Evolutionary conservation across 495 filamentous ascomycete species (phyloP).

Genomic region (Neurospora sp.): DNA sequence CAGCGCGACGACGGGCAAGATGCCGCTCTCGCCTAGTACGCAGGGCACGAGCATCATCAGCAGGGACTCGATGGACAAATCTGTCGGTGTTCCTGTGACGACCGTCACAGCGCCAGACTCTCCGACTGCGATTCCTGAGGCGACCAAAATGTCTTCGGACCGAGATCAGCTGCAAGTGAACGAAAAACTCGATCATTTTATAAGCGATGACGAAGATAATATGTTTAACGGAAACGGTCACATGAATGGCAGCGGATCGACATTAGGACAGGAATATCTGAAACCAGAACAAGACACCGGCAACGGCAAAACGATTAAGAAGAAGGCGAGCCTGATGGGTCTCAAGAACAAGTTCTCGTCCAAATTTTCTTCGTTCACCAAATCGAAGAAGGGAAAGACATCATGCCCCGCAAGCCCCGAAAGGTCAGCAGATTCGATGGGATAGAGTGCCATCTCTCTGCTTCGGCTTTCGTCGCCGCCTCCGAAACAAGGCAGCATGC

Average conservation of each 20-base stretch:
- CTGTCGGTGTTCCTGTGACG: slow-evolving; percentile 28
- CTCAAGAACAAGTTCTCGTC: neutral
- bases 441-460: neutral
- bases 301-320: slow-evolving; percentile 28
- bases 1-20: slow-evolving; percentile 44
- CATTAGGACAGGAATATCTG: neutral
- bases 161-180: neutral
- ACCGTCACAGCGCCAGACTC: slow-evolving; percentile 30
- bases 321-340: slow-evolving; percentile 35
- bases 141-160: slow-evolving; percentile 6
- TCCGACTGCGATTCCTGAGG: slow-evolving; percentile 14
- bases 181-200: neutral
- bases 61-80: slow-evolving; percentile 35
- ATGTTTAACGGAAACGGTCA: neutral
- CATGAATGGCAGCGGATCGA: slow-evolving; percentile 2
- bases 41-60: slow-evolving; percentile 49
- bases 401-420: neutral
- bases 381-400: neutral
- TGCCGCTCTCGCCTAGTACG: slow-evolving; percentile 48
- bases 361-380: neutral
- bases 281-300: neutral
- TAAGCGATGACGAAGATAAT: neutral
- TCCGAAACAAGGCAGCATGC: neutral
- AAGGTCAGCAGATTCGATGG: neutral
- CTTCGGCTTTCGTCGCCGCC: neutral